A percentile compares a stretch with the other conserved stretches of the same genome.
These are phyloP conservation scores for Monascus ruber DNA, from an alignment of 2,329 filamentous ascomycete genomes.

Conservation along the genomic window DNA sequence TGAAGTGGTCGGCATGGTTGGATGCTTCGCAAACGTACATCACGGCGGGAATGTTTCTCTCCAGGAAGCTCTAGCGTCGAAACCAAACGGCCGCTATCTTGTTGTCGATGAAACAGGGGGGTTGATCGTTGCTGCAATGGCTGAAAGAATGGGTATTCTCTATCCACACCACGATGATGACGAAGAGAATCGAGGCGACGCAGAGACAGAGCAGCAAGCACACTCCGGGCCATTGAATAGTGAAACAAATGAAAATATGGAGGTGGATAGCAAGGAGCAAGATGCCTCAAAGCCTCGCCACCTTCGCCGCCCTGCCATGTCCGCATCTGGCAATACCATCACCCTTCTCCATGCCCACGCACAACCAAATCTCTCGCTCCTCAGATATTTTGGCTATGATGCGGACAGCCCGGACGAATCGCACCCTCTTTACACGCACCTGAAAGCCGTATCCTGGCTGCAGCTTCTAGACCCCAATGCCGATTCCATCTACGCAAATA, in stretches of 20 bases:
- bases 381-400: constrained; percentile 86
- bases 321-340: constrained; percentile 48
- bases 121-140: constrained; percentile 68
- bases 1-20: constrained; percentile 68
- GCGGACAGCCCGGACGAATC: constrained; percentile 48
- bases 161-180: constrained; percentile 35
- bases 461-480: constrained; percentile 68
- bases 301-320: constrained; percentile 19
- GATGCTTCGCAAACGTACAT: constrained; percentile 85
- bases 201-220: constrained; percentile 8
- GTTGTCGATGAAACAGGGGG: constrained; percentile 82
- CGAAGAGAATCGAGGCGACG: constrained; percentile 14
- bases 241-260: constrained; percentile 4
- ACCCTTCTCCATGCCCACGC: constrained; percentile 49
- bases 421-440: constrained; percentile 71
- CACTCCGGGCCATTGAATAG: constrained; percentile 3
- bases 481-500: constrained; percentile 61
- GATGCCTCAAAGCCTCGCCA: constrained; percentile 14
- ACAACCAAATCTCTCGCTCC: constrained; percentile 75
- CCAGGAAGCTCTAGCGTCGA: constrained; percentile 12
- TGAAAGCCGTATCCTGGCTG: constrained; percentile 82
- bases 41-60: constrained; percentile 41
- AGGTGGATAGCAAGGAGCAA: constrained; percentile 1
- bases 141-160: constrained; percentile 78
- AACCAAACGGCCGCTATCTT: constrained; percentile 56